Evolutionary conservation across 169 alveolate genomes (phyloP), one percentile per base, ranked within the genome.

Genomic region (Eimeria sp.): DNA sequence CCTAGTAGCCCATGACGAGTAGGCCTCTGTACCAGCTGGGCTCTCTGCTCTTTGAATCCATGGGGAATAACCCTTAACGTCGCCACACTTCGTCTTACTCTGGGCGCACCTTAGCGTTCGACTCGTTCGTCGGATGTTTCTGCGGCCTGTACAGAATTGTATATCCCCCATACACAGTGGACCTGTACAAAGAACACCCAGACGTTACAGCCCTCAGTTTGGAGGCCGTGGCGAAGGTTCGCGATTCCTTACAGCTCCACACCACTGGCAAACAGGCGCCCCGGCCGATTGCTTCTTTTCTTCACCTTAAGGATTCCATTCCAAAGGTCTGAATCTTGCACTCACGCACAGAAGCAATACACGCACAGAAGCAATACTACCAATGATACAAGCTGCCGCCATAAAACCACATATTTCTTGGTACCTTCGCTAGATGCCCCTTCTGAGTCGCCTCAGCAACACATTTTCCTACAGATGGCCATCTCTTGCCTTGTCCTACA

Each of bases 221-320:
- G 47, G 96, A 76, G 86, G 96, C 96, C n/a, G 96, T 80, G 22
- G 96, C 86, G 27, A 76, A 76, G 96, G 84, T 92, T 45, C 91
- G 92, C 63, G 87, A 63, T 47, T 92, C 96, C 43, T 49, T 92
- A 61, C 96, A 92, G 92, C 89, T 92, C 10, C 92, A 83, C 73
- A 92, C 89, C 45, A 78, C 92, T 6, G 96, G 96, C 67, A 78
- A 73, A 40, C 89, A 92, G 45, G 96, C 84, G 30, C 96, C 96
- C 30, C 96, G 96, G 20, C 96, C 96, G 18, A 80, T 92, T 34
- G 96, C 96, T 1, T 92, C 96, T 40, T 92, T 92, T 57, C 75
- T 92, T 18, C 96, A 92, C 86, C 92, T 92, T 45, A 92, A 92
- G 67, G 92, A 67, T 25, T 78, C 92, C 47, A 49, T 92, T 10